Evolutionary conservation across 768 basidiomycete genomes (phyloP), one percentile per base, ranked within the genome.

Genomic region (Leccinum disarticulatum): DNA sequence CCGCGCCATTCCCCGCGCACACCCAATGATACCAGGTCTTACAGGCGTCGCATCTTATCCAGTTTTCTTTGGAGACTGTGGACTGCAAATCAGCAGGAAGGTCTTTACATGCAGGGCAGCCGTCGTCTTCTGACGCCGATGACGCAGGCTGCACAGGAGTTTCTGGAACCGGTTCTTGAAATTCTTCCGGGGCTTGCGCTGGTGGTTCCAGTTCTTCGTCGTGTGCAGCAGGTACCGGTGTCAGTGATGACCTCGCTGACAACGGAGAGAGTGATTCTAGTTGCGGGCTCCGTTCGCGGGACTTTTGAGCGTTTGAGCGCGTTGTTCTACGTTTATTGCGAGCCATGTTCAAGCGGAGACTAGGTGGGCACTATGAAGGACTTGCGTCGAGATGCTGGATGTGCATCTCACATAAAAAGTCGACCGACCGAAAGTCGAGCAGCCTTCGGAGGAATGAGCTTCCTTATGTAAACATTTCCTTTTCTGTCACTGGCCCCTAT

Each of bases 11-110:
- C 27, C 88, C 87, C 14, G 83, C 88, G 73, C 91, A 93, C 59
- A 82, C 77, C 89, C 90, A 93, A 68, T 93, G 90, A 70, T 85
- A 93, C 91, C 90, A 93, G 31, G 77, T 81, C 73, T 87, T 87
- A 78, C 90, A 92, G 22, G 81, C 81, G 66, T 93, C 91, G 70
- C 93, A 95, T 62, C 85, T 77, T 57, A 94, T 85, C 93, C 92
- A 95, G 66, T 77, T 84, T 63, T 91, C 89, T 70, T 87, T 87
- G 61, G 84, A 81, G 54, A 75, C 78, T 3, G 76, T 69, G 27
- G 70, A 70, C 31, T 74, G 66, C 17, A 72, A 56, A 55, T 70
- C 68, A 19, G 51, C 22, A 10, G 71, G 62, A 41, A 74, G 69
- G 49, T 72, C 70, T 52, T 77, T 77, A 69, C 85, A 87, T 11